These are phyloP conservation scores for Talinum fruticosum DNA, from an alignment of 148 eudicot genomes.

Conservation along the genomic window DNA sequence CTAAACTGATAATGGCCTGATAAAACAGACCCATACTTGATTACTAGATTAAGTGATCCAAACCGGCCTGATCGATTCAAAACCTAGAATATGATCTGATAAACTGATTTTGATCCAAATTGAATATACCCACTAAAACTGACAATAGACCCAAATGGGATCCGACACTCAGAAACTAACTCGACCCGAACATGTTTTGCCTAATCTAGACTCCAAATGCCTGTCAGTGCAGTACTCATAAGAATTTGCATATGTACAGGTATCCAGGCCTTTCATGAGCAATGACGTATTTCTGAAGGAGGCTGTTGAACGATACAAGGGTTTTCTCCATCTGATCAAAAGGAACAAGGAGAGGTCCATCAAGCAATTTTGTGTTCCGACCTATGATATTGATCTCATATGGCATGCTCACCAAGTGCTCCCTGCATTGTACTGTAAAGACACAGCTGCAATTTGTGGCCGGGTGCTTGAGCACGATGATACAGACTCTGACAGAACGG, in stretches of 20 bases:
- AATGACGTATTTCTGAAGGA: background rate
- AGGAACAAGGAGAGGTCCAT: background rate
- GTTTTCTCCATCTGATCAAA: background rate
- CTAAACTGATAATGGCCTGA: background rate
- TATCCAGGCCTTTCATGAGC: background rate
- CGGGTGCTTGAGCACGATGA: background rate
- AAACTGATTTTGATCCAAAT: no score
- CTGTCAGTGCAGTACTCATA: background rate
- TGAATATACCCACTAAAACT: background rate
- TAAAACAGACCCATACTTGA: background rate
- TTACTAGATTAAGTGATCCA: background rate
- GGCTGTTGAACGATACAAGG: background rate
- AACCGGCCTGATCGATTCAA: no score
- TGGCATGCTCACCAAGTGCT: background rate
- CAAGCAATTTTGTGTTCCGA: background rate
- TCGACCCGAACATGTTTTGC: background rate
- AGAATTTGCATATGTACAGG: background rate
- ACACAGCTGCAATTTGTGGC: background rate
- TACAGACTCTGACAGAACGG: background rate
- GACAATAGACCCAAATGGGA: background rate
- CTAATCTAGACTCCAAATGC: background rate
- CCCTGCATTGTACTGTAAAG: background rate
- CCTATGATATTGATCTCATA: constrained; percentile 3
- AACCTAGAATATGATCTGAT: no score
- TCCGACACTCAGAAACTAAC: background rate